phyloP scores from a whole-genome alignment of 2,329 filamentous ascomycete species.

The Cyclaneusma minus region DNA sequence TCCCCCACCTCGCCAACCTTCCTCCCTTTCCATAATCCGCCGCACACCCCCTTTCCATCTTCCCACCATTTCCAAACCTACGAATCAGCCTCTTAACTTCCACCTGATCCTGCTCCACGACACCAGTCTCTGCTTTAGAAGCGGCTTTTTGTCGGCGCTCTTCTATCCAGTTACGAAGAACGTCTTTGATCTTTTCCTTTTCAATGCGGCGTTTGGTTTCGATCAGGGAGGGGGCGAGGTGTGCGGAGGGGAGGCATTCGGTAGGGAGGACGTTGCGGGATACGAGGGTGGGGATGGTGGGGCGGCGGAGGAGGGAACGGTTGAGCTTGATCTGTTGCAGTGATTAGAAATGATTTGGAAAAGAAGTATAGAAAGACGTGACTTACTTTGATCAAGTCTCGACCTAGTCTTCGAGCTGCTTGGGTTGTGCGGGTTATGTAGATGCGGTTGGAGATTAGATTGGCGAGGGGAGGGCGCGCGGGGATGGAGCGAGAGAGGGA shows the following conservation, averaged over 20 bases:
- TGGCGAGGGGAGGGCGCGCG: constrained; percentile 39
- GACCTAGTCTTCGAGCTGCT: constrained; percentile 45
- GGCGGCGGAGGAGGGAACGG: constrained; percentile 41
- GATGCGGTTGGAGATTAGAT: constrained; percentile 48
- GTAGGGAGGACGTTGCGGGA: constrained; percentile 47
- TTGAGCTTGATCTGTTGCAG: constrained; percentile 47
- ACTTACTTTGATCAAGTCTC: constrained; percentile 37
- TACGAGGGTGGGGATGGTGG: constrained; percentile 43
- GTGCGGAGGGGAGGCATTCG: constrained; percentile 34
- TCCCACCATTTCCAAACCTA: no score
- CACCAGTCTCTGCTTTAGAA: constrained; percentile 21
- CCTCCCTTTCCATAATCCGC: constrained; percentile 17
- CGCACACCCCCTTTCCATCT: constrained; percentile 2
- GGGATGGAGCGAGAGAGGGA: constrained; percentile 39
- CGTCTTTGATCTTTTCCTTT: constrained; percentile 52
- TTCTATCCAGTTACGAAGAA: constrained; percentile 47
- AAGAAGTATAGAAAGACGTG: background rate
- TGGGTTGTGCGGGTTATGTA: constrained; percentile 52
- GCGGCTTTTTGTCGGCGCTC: constrained; percentile 20
- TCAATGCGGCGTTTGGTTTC: constrained; percentile 47
- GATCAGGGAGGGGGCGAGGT: constrained; percentile 41
- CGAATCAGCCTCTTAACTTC: no score
- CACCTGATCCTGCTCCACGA: constrained; percentile 38
- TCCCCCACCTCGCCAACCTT: constrained; percentile 23
- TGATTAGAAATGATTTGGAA: background rate